phyloP scores from a whole-genome alignment of 148 eudicot genomes.

The Rhododendron griersonianum region DNA sequence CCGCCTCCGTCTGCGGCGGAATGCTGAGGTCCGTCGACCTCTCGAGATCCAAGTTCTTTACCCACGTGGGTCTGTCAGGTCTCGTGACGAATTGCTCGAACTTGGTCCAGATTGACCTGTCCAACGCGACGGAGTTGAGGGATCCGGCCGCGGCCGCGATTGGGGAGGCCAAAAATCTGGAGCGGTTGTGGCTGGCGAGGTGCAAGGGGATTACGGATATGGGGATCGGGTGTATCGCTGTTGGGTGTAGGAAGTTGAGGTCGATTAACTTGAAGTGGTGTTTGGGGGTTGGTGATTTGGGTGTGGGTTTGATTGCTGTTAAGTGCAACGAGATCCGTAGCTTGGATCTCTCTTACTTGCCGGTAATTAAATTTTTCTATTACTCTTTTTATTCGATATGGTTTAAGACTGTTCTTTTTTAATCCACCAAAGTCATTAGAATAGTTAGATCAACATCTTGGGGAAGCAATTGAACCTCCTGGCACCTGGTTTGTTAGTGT shows the following conservation, averaged over 20 bases:
- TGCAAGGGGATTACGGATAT: constrained; percentile 87
- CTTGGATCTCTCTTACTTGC: constrained; percentile 91
- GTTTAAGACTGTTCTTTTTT: background rate
- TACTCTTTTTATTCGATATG: background rate
- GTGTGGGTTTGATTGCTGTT: constrained; percentile 82
- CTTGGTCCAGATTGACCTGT: constrained; percentile 64
- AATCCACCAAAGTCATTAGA: background rate
- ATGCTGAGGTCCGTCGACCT: constrained; percentile 47
- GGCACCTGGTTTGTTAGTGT: background rate
- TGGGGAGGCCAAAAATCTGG: constrained; percentile 67
- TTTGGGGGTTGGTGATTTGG: constrained; percentile 86
- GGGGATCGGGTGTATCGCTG: constrained; percentile 94
- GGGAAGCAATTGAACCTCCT: background rate
- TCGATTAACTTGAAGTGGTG: constrained; percentile 78
- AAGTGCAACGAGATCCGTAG: constrained; percentile 69
- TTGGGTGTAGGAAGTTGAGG: constrained; percentile 79
- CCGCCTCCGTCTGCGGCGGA: constrained; percentile 16
- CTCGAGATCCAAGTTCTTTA: constrained; percentile 56
- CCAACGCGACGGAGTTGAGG: constrained; percentile 61
- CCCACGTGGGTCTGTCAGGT: constrained; percentile 52
- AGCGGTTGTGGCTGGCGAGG: constrained; percentile 67
- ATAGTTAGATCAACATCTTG: background rate
- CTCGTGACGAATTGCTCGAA: constrained; percentile 44
- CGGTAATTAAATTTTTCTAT: constrained; percentile 34
- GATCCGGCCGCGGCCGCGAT: constrained; percentile 59